Evolutionary conservation across 2,329 filamentous ascomycete genomes (phyloP).

Genomic region (Didymella pomorum): DNA sequence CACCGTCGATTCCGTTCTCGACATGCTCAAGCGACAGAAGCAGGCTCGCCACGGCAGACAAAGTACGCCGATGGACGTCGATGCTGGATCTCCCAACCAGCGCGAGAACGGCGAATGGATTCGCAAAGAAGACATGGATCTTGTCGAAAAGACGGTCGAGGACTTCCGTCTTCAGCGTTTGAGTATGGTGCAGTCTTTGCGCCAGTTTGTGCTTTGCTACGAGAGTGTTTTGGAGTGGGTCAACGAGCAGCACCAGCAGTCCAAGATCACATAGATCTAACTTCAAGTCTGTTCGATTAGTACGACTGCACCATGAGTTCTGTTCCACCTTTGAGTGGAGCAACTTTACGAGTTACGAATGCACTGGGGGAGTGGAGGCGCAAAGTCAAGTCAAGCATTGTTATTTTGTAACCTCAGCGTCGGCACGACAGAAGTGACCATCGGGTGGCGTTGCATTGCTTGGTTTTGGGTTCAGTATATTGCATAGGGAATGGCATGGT

Average conservation of each 20-base stretch:
- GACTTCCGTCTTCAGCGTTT: conserved; percentile 88
- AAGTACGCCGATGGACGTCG: conserved; percentile 55
- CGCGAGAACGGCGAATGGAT: conserved; percentile 69
- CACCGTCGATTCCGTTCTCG: conserved; percentile 92
- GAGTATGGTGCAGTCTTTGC: conserved; percentile 95
- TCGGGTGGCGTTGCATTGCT: conserved; percentile 20
- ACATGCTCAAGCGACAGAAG: conserved; percentile 92
- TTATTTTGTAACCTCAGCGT: not conserved
- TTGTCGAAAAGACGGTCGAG: conserved; percentile 87
- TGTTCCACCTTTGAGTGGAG: not conserved
- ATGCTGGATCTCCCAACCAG: conserved; percentile 31
- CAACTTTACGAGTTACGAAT: conserved; percentile 13
- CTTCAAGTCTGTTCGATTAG: not conserved
- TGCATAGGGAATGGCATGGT: conserved; percentile 12
- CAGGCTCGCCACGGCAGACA: conserved; percentile 48
- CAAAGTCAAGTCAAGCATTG: conserved; percentile 13
- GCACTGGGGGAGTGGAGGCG: conserved; percentile 12
- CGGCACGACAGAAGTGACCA: not conserved
- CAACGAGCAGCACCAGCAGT: conserved; percentile 51
- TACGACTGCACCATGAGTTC: not conserved
- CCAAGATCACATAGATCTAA: conserved; percentile 5
- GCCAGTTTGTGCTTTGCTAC: conserved; percentile 96
- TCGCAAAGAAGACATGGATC: conserved; percentile 73
- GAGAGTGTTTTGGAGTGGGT: conserved; percentile 94
- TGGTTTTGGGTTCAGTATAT: not conserved